phyloP scores from a whole-genome alignment of 2,329 filamentous ascomycete species.

The Epichloe typhina region DNA sequence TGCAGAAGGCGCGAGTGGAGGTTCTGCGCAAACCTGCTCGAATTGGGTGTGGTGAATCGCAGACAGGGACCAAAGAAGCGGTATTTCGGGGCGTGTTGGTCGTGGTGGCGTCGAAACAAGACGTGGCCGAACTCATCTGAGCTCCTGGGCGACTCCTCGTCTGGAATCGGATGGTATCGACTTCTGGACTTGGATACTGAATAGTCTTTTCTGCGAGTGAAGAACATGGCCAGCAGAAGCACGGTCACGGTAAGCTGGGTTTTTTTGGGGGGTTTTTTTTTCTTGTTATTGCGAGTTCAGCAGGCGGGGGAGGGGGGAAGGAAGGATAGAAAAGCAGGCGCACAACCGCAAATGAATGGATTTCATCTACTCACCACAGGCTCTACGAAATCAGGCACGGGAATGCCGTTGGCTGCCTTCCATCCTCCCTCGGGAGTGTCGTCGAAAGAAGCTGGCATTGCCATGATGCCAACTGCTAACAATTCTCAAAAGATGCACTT shows the following conservation, averaged over 20 bases:
- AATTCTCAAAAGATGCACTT: not conserved
- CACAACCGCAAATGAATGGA: not conserved
- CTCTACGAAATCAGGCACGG: constrained; percentile 21
- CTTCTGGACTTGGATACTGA: constrained; percentile 15
- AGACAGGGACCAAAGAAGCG: constrained; percentile 8
- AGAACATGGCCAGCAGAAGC: constrained; percentile 23
- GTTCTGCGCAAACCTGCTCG: constrained; percentile 42
- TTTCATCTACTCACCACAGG: constrained; percentile 15
- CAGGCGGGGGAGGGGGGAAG: not conserved
- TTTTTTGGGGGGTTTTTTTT: not conserved
- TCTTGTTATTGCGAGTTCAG: not conserved
- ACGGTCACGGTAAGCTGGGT: constrained; percentile 23
- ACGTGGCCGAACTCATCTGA: constrained; percentile 11
- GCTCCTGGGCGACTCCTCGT: constrained; percentile 13
- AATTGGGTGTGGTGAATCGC: constrained; percentile 45
- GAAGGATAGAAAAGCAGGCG: too few species aligned
- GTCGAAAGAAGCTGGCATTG: constrained; percentile 1
- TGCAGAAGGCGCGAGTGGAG: constrained; percentile 50
- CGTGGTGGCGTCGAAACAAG: constrained; percentile 2
- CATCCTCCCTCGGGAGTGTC: constrained; percentile 12
- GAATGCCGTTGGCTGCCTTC: constrained; percentile 14
- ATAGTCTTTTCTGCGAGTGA: constrained; percentile 23
- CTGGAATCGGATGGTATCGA: constrained; percentile 12
- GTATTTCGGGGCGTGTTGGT: constrained; percentile 8
- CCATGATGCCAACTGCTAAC: not conserved